Evolutionary conservation across 495 filamentous ascomycete species (phyloP), one percentile per base, ranked within the genome.

Genomic region (Cryomyces minteri): DNA sequence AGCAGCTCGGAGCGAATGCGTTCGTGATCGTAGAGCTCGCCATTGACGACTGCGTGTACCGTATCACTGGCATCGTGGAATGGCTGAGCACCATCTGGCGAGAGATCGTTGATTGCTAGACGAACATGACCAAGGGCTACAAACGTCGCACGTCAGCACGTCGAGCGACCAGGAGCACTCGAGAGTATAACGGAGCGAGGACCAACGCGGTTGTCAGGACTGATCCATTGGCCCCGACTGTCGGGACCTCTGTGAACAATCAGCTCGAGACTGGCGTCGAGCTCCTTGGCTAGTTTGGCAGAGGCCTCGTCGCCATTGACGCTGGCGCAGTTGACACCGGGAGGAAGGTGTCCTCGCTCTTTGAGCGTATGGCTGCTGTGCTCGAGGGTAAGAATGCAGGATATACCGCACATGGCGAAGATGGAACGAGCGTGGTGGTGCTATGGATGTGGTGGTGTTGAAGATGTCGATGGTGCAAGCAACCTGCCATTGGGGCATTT

Each of bases 11-110:
- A 44, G 4, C 64, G 64, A n/a, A 70, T 54, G 8, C 51, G 43
- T 12, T 70, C 63, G 42, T 67, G 48, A 49, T 69, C 66, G 52
- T 74, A 76, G 34, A 76, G 56, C 51, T 74, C 72, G 45, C 72
- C 72, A 45, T 73, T 74, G 44, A 73, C 64, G 37, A 74, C 64
- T 4, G 67, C 70, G 54, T 72, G 67, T 30, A 73, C 58, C 0
- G 39, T 50, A 32, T 52, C 47, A 38, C 60, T 55, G n/a, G 14
- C 36, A 51, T 58, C 55, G 39, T 67, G 60, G 44, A 73, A 64
- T 4, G 70, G 71, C 39, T 76, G 71, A 12, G 52, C 49, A 18
- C 63, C 71, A 10, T 52, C 51, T 0, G 67, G 53, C 40, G 57
- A 62, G 6, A 73, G 62, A 51, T 74, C 71, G 43, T 69, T 67